A percentile compares a stretch with the other conserved stretches of the same genome.
Evolutionary conservation across 164 flowering plant genomes (phyloP).

Genomic region (Vitis rupestris): DNA sequence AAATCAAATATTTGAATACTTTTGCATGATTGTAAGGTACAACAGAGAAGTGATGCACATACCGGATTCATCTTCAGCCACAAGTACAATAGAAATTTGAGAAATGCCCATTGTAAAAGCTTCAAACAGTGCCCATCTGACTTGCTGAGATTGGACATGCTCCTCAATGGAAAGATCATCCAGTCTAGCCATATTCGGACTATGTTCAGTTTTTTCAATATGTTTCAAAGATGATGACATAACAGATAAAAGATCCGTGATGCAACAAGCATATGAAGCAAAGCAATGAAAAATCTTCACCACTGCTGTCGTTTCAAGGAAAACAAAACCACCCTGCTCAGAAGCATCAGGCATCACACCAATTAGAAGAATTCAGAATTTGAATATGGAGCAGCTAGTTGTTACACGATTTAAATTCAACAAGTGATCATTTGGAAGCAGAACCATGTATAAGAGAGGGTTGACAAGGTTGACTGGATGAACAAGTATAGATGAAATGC

Average conservation of each 20-base stretch:
- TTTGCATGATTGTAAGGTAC: background rate
- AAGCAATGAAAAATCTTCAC: slow-evolving; percentile 35
- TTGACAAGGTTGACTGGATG: background rate
- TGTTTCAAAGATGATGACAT: slow-evolving; percentile 23
- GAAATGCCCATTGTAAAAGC: slow-evolving; percentile 41
- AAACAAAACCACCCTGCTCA: slow-evolving; percentile 74
- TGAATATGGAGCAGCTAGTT: slow-evolving; percentile 2
- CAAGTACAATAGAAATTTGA: slow-evolving; percentile 48
- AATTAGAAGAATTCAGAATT: slow-evolving; percentile 12
- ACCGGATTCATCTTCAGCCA: slow-evolving; percentile 60
- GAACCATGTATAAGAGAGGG: background rate
- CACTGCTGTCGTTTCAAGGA: slow-evolving; percentile 61
- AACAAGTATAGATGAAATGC: background rate
- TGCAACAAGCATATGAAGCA: slow-evolving; percentile 33
- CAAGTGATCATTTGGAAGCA: background rate
- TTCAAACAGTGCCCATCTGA: slow-evolving; percentile 32
- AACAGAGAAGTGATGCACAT: slow-evolving; percentile 13
- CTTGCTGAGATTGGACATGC: slow-evolving; percentile 13
- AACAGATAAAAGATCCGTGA: slow-evolving; percentile 24
- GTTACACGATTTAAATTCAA: background rate
- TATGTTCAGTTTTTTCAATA: slow-evolving; percentile 23
- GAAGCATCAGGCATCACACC: slow-evolving; percentile 18
- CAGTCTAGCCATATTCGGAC: slow-evolving; percentile 8
- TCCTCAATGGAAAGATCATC: slow-evolving; percentile 16
- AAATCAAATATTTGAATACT: slow-evolving; percentile 3